phyloP scores from a whole-genome alignment of 2,329 filamentous ascomycete genomes.

The Zopfia rhizophila region DNA sequence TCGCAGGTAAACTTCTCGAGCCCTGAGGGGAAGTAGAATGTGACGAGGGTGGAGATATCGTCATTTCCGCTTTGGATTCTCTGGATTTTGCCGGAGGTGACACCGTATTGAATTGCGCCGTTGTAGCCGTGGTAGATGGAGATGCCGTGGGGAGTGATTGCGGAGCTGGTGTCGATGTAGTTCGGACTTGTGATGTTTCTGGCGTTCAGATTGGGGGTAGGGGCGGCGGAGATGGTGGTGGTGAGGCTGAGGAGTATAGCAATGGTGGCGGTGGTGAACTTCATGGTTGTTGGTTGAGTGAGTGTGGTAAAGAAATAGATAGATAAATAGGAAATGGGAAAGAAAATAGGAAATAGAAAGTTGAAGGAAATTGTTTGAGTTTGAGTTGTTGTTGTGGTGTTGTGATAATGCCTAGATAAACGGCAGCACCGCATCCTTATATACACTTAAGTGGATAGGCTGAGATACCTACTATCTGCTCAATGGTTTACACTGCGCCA shows the following conservation, averaged over 20 bases:
- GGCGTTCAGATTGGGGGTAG: too few relatives aligned
- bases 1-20: not conserved
- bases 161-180: too few relatives aligned
- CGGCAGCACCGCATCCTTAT: too few relatives aligned
- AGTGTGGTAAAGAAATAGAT: not conserved
- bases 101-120: not conserved
- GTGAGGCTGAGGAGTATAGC: not conserved
- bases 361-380: too few relatives aligned
- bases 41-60: conserved; percentile 1
- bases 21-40: not conserved
- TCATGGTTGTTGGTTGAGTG: conserved; percentile 1
- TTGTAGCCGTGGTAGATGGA: conserved; percentile 1
- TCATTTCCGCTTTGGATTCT: not conserved
- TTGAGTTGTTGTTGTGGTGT: too few relatives aligned
- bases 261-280: not conserved
- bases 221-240: not conserved
- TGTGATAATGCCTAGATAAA: too few relatives aligned
- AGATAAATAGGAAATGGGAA: not conserved
- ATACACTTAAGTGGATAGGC: too few relatives aligned
- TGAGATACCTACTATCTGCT: too few relatives aligned
- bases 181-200: too few relatives aligned
- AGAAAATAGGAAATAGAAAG: too few relatives aligned
- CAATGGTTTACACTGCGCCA: too few relatives aligned
- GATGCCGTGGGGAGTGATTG: not conserved
- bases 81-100: not conserved